Percentiles rank a stretch among this genome's conserved stretches.
Conservation (phyloP, 1,284 basidiomycete species). For the Melanopsichium pennsylvanicum region DNA sequence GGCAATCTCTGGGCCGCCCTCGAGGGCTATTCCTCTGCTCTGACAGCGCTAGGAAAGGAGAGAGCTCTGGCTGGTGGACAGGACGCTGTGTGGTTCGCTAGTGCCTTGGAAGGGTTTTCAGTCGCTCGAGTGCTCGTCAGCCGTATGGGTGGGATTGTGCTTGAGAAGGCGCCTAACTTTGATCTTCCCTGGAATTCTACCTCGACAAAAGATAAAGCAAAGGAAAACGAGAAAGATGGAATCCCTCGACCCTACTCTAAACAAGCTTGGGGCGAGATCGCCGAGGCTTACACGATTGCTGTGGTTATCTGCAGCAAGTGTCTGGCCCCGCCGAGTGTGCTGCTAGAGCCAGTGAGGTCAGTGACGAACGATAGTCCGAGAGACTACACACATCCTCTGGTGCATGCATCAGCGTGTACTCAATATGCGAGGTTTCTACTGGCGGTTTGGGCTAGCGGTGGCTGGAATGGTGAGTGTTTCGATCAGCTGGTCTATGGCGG, state of each 20-base stretch:
- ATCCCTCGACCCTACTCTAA: constrained; percentile 39
- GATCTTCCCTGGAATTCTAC: constrained; percentile 36
- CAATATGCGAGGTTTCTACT: constrained; percentile 61
- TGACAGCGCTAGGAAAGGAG: constrained; percentile 53
- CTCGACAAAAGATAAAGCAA: constrained; percentile 48
- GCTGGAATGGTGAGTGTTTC: constrained; percentile 64
- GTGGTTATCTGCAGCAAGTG: constrained; percentile 62
- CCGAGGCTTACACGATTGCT: constrained; percentile 62
- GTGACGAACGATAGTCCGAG: constrained; percentile 61
- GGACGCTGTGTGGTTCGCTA: constrained; percentile 64
- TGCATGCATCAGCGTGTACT: constrained; percentile 60
- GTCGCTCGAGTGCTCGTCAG: constrained; percentile 54
- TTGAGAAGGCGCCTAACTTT: constrained; percentile 55
- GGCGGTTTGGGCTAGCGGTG: constrained; percentile 60
- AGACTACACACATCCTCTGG: constrained; percentile 63
- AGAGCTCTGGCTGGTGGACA: constrained; percentile 63
- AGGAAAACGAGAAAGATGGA: constrained; percentile 52
- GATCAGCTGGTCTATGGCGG: constrained; percentile 64
- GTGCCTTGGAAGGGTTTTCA: constrained; percentile 63
- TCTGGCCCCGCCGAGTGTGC: constrained; percentile 57
- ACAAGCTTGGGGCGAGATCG: constrained; percentile 58
- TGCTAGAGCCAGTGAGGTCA: constrained; percentile 50
- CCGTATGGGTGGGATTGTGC: constrained; percentile 57
- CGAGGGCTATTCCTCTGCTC: constrained; percentile 49
- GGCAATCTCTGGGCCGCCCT: constrained; percentile 63